Percentiles rank a stretch among this genome's conserved stretches.
These are phyloP conservation scores for Cyberlindnera mycetangii DNA, from an alignment of 805 yeast genomes.

Conservation along the genomic window DNA sequence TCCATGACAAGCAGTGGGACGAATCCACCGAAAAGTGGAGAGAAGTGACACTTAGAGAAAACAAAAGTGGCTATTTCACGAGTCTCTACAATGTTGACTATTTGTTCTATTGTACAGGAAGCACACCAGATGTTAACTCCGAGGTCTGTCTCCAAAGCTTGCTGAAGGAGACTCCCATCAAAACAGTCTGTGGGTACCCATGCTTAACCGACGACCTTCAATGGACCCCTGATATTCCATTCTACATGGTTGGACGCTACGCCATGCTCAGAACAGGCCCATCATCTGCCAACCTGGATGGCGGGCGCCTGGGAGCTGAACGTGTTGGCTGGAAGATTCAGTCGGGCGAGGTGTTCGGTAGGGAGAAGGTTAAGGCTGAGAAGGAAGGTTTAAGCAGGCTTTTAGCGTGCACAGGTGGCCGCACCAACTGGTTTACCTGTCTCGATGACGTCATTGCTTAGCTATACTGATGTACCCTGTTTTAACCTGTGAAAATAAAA, in stretches of 20 bases:
- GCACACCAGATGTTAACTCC: slow-evolving; percentile 30
- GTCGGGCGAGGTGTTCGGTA: neutral
- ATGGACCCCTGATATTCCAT: slow-evolving; percentile 38
- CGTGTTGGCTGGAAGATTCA: slow-evolving; percentile 34
- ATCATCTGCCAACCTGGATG: slow-evolving; percentile 44
- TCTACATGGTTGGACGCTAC: slow-evolving; percentile 41
- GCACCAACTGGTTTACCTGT: neutral
- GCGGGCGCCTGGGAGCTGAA: slow-evolving; percentile 45
- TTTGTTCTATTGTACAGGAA: slow-evolving; percentile 43
- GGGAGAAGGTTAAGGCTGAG: neutral
- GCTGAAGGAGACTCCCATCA: slow-evolving; percentile 30
- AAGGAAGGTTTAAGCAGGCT: neutral
- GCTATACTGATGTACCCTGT: too few relatives aligned
- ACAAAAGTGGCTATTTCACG: slow-evolving; percentile 2
- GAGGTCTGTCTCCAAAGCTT: slow-evolving; percentile 34
- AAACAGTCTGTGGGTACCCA: slow-evolving; percentile 37
- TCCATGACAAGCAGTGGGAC: slow-evolving; percentile 30
- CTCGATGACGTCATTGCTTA: neutral
- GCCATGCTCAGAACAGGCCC: slow-evolving; percentile 43
- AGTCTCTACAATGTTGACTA: slow-evolving; percentile 30
- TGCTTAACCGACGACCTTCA: slow-evolving; percentile 43
- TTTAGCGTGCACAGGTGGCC: slow-evolving; percentile 1
- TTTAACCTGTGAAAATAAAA: neutral
- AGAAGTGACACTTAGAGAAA: slow-evolving; percentile 9
- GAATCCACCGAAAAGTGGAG: slow-evolving; percentile 29